Conservation (phyloP, 768 basidiomycete species). For the Termitomyces titanicus region DNA sequence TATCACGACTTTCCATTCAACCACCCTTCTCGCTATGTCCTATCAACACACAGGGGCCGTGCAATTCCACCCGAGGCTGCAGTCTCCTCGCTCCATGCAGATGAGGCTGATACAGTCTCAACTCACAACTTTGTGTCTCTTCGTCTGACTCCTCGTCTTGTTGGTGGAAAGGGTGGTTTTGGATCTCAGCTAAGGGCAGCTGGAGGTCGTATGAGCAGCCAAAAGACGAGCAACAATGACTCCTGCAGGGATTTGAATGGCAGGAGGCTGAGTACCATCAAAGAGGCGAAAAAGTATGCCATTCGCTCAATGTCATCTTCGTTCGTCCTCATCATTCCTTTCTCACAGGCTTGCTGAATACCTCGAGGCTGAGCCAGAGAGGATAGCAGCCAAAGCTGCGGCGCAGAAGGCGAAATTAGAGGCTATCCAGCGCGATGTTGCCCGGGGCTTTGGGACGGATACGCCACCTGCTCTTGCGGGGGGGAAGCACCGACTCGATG, state of each 20-base stretch:
- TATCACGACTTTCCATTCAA: slow-evolving; percentile 32
- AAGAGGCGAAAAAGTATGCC: slow-evolving; percentile 89
- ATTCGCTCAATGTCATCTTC: neutral
- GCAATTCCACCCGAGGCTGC: slow-evolving; percentile 22
- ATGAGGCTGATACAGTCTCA: slow-evolving; percentile 13
- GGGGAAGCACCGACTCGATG: slow-evolving; percentile 88
- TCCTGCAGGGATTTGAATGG: slow-evolving; percentile 92
- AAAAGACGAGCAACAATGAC: slow-evolving; percentile 94
- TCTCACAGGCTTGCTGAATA: slow-evolving; percentile 73
- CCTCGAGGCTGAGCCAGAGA: slow-evolving; percentile 79
- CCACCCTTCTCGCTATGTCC: slow-evolving; percentile 24
- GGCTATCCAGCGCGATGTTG: slow-evolving; percentile 75
- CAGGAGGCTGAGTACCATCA: slow-evolving; percentile 86
- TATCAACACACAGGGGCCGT: slow-evolving; percentile 37
- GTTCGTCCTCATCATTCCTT: neutral
- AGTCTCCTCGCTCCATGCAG: slow-evolving; percentile 23
- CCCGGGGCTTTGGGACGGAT: slow-evolving; percentile 23
- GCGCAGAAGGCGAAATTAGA: slow-evolving; percentile 82
- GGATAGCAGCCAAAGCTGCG: slow-evolving; percentile 73
- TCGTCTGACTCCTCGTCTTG: slow-evolving; percentile 68
- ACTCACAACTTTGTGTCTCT: slow-evolving; percentile 50
- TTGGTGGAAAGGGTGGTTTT: slow-evolving; percentile 96
- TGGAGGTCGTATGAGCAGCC: slow-evolving; percentile 95
- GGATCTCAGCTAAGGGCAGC: slow-evolving; percentile 95
- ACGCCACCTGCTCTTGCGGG: slow-evolving; percentile 52